Evolutionary conservation across 2,329 filamentous ascomycete species (phyloP), one percentile per base, ranked within the genome.

Genomic region (Gaeumannomyces sp.): DNA sequence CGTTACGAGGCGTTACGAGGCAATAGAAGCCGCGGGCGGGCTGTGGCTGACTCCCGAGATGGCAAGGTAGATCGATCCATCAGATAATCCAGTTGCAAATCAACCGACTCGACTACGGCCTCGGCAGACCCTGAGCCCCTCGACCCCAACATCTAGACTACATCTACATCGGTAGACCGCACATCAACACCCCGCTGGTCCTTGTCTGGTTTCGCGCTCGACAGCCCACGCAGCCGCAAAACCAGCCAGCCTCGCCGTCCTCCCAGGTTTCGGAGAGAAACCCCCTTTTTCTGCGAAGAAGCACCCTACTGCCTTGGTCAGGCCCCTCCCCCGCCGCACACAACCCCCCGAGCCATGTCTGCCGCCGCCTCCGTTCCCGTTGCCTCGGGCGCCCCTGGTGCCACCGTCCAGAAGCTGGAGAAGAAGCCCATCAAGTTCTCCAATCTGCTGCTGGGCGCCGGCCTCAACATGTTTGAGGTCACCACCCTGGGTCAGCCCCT

Each of bases 341-440:
- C 59, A 33, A 80, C 80, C 80, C 78, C 75, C 75, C 75, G 76
- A 79, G 82, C 78, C 79, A 89, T 90, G 86, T 86, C 86, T 78
- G 80, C 84, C 75, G 80, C 81, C 73, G 77, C 80, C 73, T 76
- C 84, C 73, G 79, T 83, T 72, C 78, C 78, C 77, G 73, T 75
- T 76, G 80, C 76, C 75, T 78, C 79, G 81, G 76, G 78, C 81
- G 77, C 76, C 71, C 78, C 69, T 59, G 35, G 28, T 57, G 73
- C 77, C 72, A 78, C 79, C 70, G 74, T 76, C 65, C 75, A 78
- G 69, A 81, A 78, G 79, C 82, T 96, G 77, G 93, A 97, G 89
- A 98, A 98, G 91, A 98, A 98, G 88, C 95, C 95, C 71, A 87
- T 99, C 87, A 98, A 97, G 88, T 98, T 98, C 86, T 97, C 93